Conservation (phyloP, 495 filamentous ascomycete species). For the Copromyces sp. region DNA sequence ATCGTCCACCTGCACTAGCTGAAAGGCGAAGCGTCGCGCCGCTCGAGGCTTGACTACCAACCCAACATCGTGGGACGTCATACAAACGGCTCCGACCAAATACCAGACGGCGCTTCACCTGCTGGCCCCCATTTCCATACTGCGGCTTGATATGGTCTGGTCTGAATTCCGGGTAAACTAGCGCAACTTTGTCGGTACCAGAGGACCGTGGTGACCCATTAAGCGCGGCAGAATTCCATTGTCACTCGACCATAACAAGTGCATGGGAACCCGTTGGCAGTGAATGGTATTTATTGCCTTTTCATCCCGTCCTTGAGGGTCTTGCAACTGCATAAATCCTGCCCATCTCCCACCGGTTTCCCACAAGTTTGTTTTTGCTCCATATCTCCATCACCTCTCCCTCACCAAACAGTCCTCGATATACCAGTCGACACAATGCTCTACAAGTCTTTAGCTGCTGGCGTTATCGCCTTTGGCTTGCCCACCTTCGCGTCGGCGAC, state of each 20-base stretch:
- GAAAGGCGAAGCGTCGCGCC: background rate
- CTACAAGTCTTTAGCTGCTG: constrained; percentile 2
- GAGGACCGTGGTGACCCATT: background rate
- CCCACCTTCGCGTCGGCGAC: constrained; percentile 24
- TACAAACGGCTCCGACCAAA: background rate
- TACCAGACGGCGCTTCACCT: background rate
- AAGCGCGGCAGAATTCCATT: background rate
- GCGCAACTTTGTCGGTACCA: background rate
- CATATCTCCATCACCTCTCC: background rate
- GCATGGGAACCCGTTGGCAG: background rate
- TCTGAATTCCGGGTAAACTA: background rate
- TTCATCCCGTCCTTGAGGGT: background rate
- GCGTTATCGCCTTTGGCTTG: constrained; percentile 19
- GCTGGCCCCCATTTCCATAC: background rate
- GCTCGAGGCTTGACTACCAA: background rate
- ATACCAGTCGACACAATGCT: constrained; percentile 1
- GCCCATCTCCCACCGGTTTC: background rate
- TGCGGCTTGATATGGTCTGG: background rate
- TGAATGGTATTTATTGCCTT: background rate
- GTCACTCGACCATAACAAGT: background rate
- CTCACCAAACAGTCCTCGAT: background rate
- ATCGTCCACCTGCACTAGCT: background rate
- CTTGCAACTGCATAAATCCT: background rate
- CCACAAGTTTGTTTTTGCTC: background rate
- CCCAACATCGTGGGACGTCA: background rate